These are phyloP conservation scores for Diplodia intermedia DNA, from an alignment of 2,329 filamentous ascomycete species.

Conservation along the genomic window DNA sequence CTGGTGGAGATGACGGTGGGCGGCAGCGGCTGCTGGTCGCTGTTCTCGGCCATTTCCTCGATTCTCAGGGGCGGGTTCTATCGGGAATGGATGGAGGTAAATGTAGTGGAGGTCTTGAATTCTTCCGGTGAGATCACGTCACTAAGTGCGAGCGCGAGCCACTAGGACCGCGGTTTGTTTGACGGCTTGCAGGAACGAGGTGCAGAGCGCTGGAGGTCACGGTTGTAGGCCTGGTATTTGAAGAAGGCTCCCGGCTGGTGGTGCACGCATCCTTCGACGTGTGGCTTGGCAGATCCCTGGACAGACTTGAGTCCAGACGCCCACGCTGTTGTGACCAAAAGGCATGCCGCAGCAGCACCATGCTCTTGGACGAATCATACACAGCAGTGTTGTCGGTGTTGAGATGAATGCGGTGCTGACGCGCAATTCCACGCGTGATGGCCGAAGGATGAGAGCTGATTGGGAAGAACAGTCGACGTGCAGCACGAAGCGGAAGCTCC, in stretches of 20 bases:
- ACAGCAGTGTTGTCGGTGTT: background rate
- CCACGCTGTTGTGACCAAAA: background rate
- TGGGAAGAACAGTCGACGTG: background rate
- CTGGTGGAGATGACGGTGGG: background rate
- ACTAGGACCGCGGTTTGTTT: background rate
- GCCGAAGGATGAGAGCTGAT: background rate
- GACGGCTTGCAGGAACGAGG: background rate
- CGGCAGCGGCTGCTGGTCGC: background rate
- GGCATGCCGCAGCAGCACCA: background rate
- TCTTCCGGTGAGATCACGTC: background rate
- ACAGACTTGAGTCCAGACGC: background rate
- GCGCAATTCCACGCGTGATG: background rate
- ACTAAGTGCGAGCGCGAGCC: background rate
- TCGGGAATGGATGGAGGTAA: background rate
- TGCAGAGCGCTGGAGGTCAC: background rate
- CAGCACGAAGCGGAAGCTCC: background rate
- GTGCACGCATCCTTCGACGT: background rate
- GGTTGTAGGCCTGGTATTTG: background rate
- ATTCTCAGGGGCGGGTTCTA: background rate
- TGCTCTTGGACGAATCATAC: background rate
- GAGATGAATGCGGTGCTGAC: background rate
- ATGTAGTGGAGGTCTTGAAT: background rate
- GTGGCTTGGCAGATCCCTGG: background rate
- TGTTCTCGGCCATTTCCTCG: constrained; percentile 1
- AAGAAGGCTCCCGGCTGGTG: background rate